Percentiles rank a stretch among this genome's conserved stretches.
Conservation (phyloP, 139 green algal genomes). For the Pedinophyceae sp. region DNA sequence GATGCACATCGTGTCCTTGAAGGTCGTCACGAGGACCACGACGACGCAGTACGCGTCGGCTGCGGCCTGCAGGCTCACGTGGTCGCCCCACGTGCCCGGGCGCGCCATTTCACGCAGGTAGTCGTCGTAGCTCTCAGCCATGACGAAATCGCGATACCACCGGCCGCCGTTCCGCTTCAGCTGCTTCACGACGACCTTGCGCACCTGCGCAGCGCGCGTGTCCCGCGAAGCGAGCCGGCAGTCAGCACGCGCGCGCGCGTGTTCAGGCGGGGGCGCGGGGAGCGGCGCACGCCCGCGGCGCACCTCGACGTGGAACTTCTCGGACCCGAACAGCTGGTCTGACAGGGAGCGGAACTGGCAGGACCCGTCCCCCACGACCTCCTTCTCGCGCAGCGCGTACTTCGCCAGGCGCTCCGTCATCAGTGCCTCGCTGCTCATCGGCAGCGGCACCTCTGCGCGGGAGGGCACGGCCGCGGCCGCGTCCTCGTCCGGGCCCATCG, state of each 20-base stretch:
- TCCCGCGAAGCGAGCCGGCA: not conserved
- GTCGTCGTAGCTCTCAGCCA: slow-evolving; percentile 1
- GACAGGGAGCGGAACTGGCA: slow-evolving; percentile 5
- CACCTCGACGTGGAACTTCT: not conserved
- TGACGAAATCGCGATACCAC: not conserved
- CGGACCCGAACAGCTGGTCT: slow-evolving; percentile 4
- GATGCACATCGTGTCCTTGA: too few relatives aligned
- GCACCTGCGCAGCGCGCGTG: not conserved
- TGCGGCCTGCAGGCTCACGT: slow-evolving; percentile 4
- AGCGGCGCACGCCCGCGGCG: too few relatives aligned
- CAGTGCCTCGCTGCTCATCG: too few relatives aligned
- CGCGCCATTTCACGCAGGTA: slow-evolving; percentile 1
- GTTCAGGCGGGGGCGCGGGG: too few relatives aligned
- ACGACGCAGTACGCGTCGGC: not conserved
- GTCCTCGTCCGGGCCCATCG: too few relatives aligned
- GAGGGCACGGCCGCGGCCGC: too few relatives aligned
- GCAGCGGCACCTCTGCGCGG: too few relatives aligned
- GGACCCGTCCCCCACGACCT: slow-evolving; percentile 2
- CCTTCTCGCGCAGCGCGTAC: not conserved
- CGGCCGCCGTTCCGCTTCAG: not conserved
- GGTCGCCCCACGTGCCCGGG: slow-evolving; percentile 3
- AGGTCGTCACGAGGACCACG: not conserved
- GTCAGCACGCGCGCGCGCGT: too few relatives aligned
- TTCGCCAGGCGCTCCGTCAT: not conserved
- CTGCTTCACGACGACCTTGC: not conserved